phyloP scores from a whole-genome alignment of 148 eudicot genomes.

The Pharnaceum exiguum region DNA sequence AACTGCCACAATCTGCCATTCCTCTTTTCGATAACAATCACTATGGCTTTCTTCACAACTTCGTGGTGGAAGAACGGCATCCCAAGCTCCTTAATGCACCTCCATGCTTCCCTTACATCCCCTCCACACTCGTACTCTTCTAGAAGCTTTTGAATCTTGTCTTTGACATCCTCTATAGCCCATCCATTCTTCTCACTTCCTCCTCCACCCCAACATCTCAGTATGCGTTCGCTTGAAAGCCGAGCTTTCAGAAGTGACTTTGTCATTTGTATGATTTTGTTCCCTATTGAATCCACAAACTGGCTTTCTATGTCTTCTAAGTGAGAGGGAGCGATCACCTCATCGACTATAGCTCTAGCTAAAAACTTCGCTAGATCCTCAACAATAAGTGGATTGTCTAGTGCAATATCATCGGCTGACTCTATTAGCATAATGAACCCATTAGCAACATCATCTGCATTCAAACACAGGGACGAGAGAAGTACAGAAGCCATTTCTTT shows the following conservation, averaged over 20 bases:
- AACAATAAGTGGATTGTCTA: constrained; percentile 47
- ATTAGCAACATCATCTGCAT: constrained; percentile 37
- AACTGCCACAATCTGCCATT: constrained; percentile 44
- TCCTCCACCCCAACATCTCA: constrained; percentile 64
- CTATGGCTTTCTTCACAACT: constrained; percentile 50
- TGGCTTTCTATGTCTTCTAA: constrained; percentile 39
- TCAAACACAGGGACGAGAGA: constrained; percentile 44
- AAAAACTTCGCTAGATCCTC: constrained; percentile 55
- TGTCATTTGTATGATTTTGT: constrained; percentile 42
- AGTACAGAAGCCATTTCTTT: constrained; percentile 68
- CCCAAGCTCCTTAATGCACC: constrained; percentile 51
- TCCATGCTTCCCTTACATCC: constrained; percentile 44
- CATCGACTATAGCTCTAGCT: constrained; percentile 52
- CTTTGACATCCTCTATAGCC: constrained; percentile 50
- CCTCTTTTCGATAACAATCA: constrained; percentile 42
- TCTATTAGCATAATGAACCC: constrained; percentile 47
- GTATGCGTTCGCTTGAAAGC: constrained; percentile 49
- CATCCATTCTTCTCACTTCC: constrained; percentile 41
- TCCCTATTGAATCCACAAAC: constrained; percentile 30
- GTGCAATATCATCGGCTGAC: constrained; percentile 53
- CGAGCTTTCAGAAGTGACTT: constrained; percentile 45
- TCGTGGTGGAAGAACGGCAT: constrained; percentile 63
- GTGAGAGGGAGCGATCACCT: constrained; percentile 47
- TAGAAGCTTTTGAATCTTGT: constrained; percentile 37
- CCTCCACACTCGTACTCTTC: constrained; percentile 66